phyloP scores from a whole-genome alignment of 2,329 filamentous ascomycete species.

The Fusarium marasasianum region DNA sequence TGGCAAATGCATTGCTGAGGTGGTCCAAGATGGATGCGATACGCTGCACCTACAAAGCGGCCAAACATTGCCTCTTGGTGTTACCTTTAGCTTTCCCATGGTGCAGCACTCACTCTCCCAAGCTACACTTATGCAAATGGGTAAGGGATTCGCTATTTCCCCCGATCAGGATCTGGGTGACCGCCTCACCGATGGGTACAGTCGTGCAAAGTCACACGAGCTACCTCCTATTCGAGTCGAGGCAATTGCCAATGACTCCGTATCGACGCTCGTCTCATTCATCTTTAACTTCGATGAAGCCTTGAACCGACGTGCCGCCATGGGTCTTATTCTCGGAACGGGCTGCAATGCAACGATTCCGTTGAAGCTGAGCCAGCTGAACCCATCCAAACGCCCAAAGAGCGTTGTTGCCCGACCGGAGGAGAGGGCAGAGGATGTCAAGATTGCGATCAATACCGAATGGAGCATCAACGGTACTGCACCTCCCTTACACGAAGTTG shows the following conservation, averaged over 20 bases:
- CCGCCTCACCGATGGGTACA: constrained; percentile 68
- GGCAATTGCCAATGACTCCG: constrained; percentile 84
- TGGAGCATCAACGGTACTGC: constrained; percentile 83
- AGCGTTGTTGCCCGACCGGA: constrained; percentile 60
- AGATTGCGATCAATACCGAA: constrained; percentile 83
- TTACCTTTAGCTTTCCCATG: constrained; percentile 78
- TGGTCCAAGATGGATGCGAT: constrained; percentile 68
- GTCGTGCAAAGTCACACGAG: constrained; percentile 53
- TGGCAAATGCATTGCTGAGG: constrained; percentile 77
- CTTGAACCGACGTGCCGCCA: constrained; percentile 71
- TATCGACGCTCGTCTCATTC: constrained; percentile 81
- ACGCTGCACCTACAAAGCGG: constrained; percentile 53
- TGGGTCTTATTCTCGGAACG: constrained; percentile 85
- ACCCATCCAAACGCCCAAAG: constrained; percentile 67
- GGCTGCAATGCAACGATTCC: constrained; percentile 85
- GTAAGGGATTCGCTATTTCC: constrained; percentile 73
- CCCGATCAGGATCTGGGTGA: constrained; percentile 68
- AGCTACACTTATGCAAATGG: constrained; percentile 74
- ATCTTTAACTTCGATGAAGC: constrained; percentile 74
- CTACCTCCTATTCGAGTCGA: constrained; percentile 75
- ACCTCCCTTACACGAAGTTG: constrained; percentile 69
- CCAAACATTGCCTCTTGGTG: constrained; percentile 67
- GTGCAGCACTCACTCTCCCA: constrained; percentile 69
- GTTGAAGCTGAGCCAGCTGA: constrained; percentile 69
- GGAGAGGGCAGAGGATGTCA: constrained; percentile 60